These are phyloP conservation scores for Udeniomyces megalosporus DNA, from an alignment of 768 basidiomycete genomes.

Conservation along the genomic window DNA sequence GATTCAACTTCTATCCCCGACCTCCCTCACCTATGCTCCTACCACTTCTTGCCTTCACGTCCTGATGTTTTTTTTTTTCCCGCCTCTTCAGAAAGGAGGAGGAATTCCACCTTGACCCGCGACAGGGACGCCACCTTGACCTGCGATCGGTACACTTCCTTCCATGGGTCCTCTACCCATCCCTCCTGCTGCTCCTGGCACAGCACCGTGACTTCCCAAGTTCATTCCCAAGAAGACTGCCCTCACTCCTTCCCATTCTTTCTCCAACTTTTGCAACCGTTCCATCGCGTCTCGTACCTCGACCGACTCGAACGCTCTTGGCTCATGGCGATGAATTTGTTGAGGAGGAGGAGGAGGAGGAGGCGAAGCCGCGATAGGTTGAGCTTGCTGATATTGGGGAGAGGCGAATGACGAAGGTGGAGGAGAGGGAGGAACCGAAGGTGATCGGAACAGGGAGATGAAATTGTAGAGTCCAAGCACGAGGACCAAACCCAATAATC, in stretches of 20 bases:
- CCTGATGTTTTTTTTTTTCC: too few species aligned
- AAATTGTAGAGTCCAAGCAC: background rate
- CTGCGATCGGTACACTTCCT: too few species aligned
- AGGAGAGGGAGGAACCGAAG: too few species aligned
- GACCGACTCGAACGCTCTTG: background rate
- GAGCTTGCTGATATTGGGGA: background rate
- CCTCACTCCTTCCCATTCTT: conserved; percentile 1
- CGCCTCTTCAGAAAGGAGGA: too few species aligned
- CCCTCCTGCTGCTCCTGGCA: too few species aligned
- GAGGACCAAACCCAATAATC: background rate
- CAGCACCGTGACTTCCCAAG: too few species aligned
- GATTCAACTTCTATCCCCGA: too few species aligned
- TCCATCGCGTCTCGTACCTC: background rate
- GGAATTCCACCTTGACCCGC: too few species aligned
- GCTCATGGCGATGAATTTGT: background rate
- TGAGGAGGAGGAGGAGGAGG: background rate
- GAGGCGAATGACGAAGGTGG: background rate
- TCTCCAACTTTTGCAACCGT: background rate
- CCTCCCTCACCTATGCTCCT: too few species aligned
- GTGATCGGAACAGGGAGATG: background rate
- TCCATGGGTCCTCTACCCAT: too few species aligned
- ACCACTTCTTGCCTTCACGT: too few species aligned
- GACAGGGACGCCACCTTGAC: too few species aligned
- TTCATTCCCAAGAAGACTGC: background rate
- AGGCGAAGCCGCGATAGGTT: background rate